Base-by-base conservation (phyloP, 371 early-diverging fungal species). In the Mucor circinelloides region DNA sequence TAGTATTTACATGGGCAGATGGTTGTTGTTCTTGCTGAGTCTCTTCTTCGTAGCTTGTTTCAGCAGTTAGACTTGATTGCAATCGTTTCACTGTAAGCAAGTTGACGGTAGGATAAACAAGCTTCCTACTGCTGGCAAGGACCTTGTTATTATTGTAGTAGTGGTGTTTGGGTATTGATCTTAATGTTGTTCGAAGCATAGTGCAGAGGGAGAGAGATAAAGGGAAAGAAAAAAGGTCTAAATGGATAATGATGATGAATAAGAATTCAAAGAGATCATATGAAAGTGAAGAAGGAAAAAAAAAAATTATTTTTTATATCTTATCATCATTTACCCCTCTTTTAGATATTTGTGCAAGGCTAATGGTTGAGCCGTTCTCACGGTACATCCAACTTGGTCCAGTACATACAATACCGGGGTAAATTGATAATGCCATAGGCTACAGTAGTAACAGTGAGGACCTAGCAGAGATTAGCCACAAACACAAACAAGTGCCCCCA, bases 341-440 rank as follows among this genome's bases (percentile, higher is more conserved):
- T 52, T 52, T 52, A 52, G 52, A 27, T 52, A 23, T 15, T 52
- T 52, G 52, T 52, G 52, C 52, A 52, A 52, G 52, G 52, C 52
- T 52, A 52, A 52, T 52, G 15, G 52, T 52, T 52, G 10, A 52
- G 52, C 52, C 52, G 27, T 52, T 52, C 52, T 52, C 52, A 52
- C 52, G 52, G 23, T 10, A 10, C 48, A 21, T 48, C 48, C 48
- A 17, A 17, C 40, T 40, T 40, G 40, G 40, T 40, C 40, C 40
- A 34, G 34, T 34, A 9, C 34, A 34, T 9, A 34, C 34, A 40
- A 40, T 6, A 40, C 17, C 40, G 17, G 40, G 40, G 17, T 17
- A 17, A 40, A 40, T 17, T 40, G 40, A 40, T n/a, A 17, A 40
- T 40, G n/a, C n/a, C n/a, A n/a, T n/a, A n/a, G 40, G 40, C 17